Conservation (phyloP, 1,284 basidiomycete species). For the Apiotrichum montevideense region DNA sequence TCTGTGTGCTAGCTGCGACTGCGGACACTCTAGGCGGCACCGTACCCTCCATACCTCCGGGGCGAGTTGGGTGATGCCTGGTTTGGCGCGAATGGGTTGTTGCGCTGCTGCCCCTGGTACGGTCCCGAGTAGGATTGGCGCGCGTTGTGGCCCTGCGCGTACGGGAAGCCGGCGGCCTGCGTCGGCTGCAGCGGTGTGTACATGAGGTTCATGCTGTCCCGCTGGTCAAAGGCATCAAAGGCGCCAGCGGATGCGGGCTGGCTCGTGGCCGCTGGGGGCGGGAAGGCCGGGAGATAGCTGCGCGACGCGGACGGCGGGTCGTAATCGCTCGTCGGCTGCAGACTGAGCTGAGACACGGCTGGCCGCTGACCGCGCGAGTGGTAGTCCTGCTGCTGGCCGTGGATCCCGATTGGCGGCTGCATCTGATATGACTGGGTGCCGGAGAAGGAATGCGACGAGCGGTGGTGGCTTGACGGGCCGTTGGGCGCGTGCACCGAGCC, state of each 20-base stretch:
- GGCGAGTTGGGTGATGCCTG: slow-evolving; percentile 8
- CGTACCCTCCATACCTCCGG: slow-evolving; percentile 7
- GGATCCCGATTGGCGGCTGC: slow-evolving; percentile 37
- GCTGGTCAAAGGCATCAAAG: slow-evolving; percentile 40
- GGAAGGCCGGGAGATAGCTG: slow-evolving; percentile 40
- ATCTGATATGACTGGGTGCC: slow-evolving; percentile 33
- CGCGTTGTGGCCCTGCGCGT: slow-evolving; percentile 24
- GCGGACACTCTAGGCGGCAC: neutral
- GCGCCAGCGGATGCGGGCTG: slow-evolving; percentile 9
- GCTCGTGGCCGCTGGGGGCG: slow-evolving; percentile 41
- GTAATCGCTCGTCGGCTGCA: slow-evolving; percentile 27
- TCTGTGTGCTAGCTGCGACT: neutral
- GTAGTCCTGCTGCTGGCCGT: slow-evolving; percentile 16
- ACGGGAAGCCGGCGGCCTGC: slow-evolving; percentile 15
- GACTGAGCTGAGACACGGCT: slow-evolving; percentile 5
- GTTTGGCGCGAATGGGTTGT: slow-evolving; percentile 12
- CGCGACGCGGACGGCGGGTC: slow-evolving; percentile 23
- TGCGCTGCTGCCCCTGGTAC: slow-evolving; percentile 16
- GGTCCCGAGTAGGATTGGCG: slow-evolving; percentile 39
- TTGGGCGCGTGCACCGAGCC: neutral
- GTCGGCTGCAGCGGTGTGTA: slow-evolving; percentile 43
- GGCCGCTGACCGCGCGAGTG: slow-evolving; percentile 11
- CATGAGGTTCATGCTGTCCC: slow-evolving; percentile 36
- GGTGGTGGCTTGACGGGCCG: slow-evolving; percentile 15
- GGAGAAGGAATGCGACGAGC: slow-evolving; percentile 21